phyloP scores from a whole-genome alignment of 352 stramenopile species.

The Phytophthora cryptogea region DNA sequence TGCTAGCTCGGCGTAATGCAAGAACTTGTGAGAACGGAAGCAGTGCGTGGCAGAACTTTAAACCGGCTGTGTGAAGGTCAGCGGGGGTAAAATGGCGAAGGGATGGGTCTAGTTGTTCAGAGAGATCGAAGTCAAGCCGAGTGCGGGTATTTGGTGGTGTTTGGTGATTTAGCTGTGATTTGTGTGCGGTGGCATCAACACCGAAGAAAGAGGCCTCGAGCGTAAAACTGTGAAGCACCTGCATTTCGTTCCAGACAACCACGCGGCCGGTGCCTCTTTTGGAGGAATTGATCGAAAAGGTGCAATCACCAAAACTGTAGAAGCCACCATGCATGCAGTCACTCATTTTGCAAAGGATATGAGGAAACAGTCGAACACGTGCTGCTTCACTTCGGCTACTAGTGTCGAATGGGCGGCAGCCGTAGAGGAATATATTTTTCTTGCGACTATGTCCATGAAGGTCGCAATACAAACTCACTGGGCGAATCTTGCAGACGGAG shows the following conservation, averaged over 20 bases:
- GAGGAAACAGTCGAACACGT: conserved; percentile 66
- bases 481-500: conserved; percentile 44
- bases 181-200: conserved; percentile 29
- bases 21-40: conserved; percentile 67
- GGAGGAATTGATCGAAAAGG: conserved; percentile 63
- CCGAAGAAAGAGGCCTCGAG: conserved; percentile 82
- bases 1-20: conserved; percentile 39
- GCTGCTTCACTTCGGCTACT: conserved; percentile 49
- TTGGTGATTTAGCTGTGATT: conserved; percentile 16
- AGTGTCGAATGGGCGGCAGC: conserved; percentile 55
- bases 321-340: conserved; percentile 45
- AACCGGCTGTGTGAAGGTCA: conserved; percentile 57
- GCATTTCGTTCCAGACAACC: conserved; percentile 64
- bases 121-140: conserved; percentile 21
- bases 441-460: conserved; percentile 90
- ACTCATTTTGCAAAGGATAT: conserved; percentile 67
- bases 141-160: conserved; percentile 5
- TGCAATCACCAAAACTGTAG: conserved; percentile 73
- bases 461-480: conserved; percentile 83
- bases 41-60: conserved; percentile 59
- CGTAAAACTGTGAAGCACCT: conserved; percentile 80
- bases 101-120: conserved; percentile 8
- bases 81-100: conserved; percentile 52
- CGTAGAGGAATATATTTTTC: conserved; percentile 91
- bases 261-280: conserved; percentile 72